Conservation (phyloP, 2,329 filamentous ascomycete genomes). For the Colletotrichum cuscutae region DNA sequence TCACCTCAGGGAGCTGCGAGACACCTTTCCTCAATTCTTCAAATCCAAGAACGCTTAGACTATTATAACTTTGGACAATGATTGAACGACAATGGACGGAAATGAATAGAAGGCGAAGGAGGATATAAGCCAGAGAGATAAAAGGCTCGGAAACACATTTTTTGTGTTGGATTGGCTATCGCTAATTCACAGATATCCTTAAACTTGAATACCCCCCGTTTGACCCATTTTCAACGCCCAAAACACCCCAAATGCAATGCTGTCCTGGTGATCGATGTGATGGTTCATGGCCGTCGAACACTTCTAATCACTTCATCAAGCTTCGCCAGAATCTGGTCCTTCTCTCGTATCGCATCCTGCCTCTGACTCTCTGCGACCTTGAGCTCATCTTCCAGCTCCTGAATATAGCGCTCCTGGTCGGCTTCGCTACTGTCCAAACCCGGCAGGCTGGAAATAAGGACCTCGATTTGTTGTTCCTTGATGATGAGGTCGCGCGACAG, state of each 20-base stretch:
- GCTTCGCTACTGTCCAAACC: slow-evolving; percentile 82
- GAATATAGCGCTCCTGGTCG: slow-evolving; percentile 77
- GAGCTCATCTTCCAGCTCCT: slow-evolving; percentile 72
- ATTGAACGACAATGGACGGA: neutral
- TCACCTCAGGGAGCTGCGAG: slow-evolving; percentile 78
- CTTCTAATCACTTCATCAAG: slow-evolving; percentile 71
- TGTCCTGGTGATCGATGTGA: neutral
- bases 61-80: neutral
- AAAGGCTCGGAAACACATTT: neutral
- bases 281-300: slow-evolving; percentile 64
- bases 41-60: slow-evolving; percentile 56
- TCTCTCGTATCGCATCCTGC: slow-evolving; percentile 71
- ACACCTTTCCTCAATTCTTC: slow-evolving; percentile 87
- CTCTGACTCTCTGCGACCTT: slow-evolving; percentile 71
- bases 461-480: slow-evolving; percentile 86
- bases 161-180: slow-evolving; percentile 12
- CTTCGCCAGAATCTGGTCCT: slow-evolving; percentile 67
- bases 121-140: neutral
- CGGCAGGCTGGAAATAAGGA: slow-evolving; percentile 78
- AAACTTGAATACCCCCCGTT: slow-evolving; percentile 7
- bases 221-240: slow-evolving; percentile 13
- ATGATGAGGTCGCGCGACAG: slow-evolving; percentile 80
- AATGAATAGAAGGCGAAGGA: neutral
- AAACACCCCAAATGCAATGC: slow-evolving; percentile 43
- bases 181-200: slow-evolving; percentile 9